Percentiles rank a stretch among this genome's conserved stretches.
These are phyloP conservation scores for Coleophoma cylindrospora DNA, from an alignment of 2,329 filamentous ascomycete species.

Conservation along the genomic window DNA sequence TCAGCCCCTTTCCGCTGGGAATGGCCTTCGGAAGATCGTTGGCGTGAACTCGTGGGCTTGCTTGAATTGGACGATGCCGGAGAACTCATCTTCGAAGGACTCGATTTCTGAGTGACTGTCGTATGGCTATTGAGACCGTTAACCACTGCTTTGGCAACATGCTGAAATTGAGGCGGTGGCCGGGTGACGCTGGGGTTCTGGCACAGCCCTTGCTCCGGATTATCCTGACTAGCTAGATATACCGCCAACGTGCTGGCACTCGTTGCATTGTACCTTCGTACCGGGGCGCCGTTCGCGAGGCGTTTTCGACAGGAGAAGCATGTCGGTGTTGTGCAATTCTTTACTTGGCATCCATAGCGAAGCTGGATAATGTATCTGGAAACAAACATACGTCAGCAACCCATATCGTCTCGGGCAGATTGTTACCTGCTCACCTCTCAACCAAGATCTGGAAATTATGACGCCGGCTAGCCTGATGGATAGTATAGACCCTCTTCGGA, in stretches of 20 bases:
- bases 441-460: conserved; percentile 63
- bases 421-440: conserved; percentile 47
- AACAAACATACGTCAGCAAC: no score
- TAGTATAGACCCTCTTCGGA: conserved; percentile 54
- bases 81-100: no score
- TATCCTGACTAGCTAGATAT: conserved; percentile 74
- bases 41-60: no score
- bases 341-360: conserved; percentile 70
- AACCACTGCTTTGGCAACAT: conserved; percentile 1
- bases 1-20: background rate
- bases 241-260: conserved; percentile 79
- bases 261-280: conserved; percentile 73
- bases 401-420: background rate
- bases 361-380: conserved; percentile 73
- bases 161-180: conserved; percentile 3
- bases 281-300: conserved; percentile 59
- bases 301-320: conserved; percentile 76
- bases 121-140: background rate
- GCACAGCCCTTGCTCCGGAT: conserved; percentile 68
- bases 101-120: background rate
- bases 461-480: conserved; percentile 55
- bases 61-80: no score
- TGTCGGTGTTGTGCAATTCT: conserved; percentile 66
- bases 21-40: no score
- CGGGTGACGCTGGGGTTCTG: conserved; percentile 22